Conservation (phyloP, 371 early-diverging fungal species). For the Rhizopus microsporus region DNA sequence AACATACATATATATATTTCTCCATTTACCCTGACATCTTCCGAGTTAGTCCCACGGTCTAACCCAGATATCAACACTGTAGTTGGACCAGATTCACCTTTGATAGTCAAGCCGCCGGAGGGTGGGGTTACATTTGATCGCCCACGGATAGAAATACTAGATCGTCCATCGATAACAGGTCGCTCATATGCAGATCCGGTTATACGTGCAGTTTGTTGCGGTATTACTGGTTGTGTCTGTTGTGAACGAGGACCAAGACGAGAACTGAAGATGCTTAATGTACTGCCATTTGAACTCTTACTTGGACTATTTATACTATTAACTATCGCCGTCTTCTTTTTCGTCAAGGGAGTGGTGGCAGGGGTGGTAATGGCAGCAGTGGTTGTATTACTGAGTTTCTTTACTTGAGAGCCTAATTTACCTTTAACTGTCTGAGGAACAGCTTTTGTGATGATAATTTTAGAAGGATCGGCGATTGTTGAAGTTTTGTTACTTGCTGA, state of each 20-base stretch:
- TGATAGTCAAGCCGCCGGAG: constrained; percentile 35
- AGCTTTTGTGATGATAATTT: constrained; percentile 39
- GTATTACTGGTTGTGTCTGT: neutral
- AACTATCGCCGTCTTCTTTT: neutral
- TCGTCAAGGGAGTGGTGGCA: constrained; percentile 6
- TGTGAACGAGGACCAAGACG: neutral
- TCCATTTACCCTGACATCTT: constrained; percentile 54
- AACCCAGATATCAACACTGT: constrained; percentile 58
- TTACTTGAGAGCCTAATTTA: neutral
- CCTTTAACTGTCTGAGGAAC: constrained; percentile 8
- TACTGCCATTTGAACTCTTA: neutral
- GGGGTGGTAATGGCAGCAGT: constrained; percentile 1
- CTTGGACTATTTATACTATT: too few species aligned
- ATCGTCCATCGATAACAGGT: neutral
- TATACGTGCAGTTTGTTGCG: neutral
- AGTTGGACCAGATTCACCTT: constrained; percentile 55
- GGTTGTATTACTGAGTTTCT: constrained; percentile 1
- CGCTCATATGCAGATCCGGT: neutral
- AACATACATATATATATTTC: neutral
- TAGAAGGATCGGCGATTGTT: constrained; percentile 35
- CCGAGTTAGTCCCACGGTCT: constrained; percentile 56
- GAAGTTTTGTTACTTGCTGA: constrained; percentile 8
- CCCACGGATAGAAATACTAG: constrained; percentile 22
- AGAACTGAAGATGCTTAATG: neutral
- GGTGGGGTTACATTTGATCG: constrained; percentile 21